Conservation (phyloP, 495 filamentous ascomycete species). For the Tuber indicum region DNA sequence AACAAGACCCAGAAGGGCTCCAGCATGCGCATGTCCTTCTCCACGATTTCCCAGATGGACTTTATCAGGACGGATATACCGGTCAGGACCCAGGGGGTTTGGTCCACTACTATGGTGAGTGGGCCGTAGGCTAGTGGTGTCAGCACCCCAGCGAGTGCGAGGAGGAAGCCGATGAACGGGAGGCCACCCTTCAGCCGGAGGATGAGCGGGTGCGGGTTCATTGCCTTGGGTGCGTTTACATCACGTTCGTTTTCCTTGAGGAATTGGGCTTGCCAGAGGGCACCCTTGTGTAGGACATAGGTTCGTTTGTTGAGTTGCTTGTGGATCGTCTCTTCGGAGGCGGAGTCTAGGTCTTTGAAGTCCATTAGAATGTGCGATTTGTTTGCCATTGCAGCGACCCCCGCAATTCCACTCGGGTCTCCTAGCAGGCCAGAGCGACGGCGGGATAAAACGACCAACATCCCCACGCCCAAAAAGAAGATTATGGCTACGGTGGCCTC, state of each 20-base stretch:
- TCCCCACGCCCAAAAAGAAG: conserved; percentile 47
- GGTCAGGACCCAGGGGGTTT: conserved; percentile 60
- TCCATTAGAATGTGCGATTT: conserved; percentile 65
- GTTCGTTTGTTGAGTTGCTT: conserved; percentile 56
- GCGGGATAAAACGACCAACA: conserved; percentile 44
- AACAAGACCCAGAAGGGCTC: conserved; percentile 68
- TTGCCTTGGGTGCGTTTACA: conserved; percentile 46
- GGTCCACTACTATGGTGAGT: conserved; percentile 52
- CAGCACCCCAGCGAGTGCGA: conserved; percentile 42
- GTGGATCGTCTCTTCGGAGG: conserved; percentile 59
- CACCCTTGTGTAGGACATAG: conserved; percentile 63
- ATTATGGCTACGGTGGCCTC: conserved; percentile 49
- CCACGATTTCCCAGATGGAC: conserved; percentile 61
- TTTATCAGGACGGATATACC: conserved; percentile 59
- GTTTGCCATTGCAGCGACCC: conserved; percentile 67
- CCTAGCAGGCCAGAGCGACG: conserved; percentile 59
- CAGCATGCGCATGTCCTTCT: conserved; percentile 64
- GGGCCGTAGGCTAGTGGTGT: conserved; percentile 48
- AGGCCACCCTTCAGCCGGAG: conserved; percentile 55
- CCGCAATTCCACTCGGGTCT: conserved; percentile 67
- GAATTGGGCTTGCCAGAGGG: conserved; percentile 54
- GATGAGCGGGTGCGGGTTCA: conserved; percentile 64
- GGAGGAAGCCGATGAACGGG: conserved; percentile 54
- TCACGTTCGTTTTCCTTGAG: conserved; percentile 43
- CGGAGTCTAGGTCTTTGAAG: conserved; percentile 64